Evolutionary conservation across 306 rosid species (phyloP).

Genomic region (Medicago lupulina): DNA sequence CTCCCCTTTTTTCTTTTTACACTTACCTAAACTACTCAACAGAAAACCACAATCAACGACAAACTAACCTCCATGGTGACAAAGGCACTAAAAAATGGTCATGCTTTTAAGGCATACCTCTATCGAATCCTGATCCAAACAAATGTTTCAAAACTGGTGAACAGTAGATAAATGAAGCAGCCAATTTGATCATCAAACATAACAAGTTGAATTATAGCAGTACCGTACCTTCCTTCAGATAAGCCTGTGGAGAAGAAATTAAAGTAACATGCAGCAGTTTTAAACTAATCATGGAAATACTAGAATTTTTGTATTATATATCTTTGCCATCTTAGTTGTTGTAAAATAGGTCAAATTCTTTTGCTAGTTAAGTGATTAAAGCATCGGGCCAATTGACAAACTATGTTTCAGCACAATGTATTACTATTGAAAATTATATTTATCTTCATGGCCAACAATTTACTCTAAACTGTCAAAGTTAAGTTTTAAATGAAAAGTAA

Average conservation of each 20-base stretch:
- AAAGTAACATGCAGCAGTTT: constrained; percentile 92
- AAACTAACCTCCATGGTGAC: constrained; percentile 88
- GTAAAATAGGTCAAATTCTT: constrained; percentile 35
- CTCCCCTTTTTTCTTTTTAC: constrained; percentile 33
- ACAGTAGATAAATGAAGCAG: constrained; percentile 94
- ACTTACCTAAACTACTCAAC: constrained; percentile 46
- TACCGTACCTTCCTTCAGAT: constrained; percentile 99
- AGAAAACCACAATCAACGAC: constrained; percentile 62
- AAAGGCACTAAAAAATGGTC: constrained; percentile 74
- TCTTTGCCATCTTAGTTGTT: constrained; percentile 40
- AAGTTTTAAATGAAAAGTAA: constrained; percentile 32
- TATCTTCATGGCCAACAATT: constrained; percentile 18
- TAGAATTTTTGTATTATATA: constrained; percentile 49
- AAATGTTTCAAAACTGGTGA: constrained; percentile 95
- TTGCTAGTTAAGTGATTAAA: constrained; percentile 40
- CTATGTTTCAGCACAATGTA: constrained; percentile 7
- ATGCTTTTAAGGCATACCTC: constrained; percentile 99
- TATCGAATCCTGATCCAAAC: constrained; percentile 97
- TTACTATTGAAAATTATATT: constrained; percentile 21
- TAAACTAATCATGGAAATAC: constrained; percentile 62
- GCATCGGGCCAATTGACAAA: constrained; percentile 43
- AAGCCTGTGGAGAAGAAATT: constrained; percentile 96
- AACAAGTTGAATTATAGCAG: constrained; percentile 96
- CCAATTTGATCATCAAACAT: constrained; percentile 96
- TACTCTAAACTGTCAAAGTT: constrained; percentile 23